phyloP scores from a whole-genome alignment of 2,329 filamentous ascomycete genomes.

The Thielaviopsis populi region DNA sequence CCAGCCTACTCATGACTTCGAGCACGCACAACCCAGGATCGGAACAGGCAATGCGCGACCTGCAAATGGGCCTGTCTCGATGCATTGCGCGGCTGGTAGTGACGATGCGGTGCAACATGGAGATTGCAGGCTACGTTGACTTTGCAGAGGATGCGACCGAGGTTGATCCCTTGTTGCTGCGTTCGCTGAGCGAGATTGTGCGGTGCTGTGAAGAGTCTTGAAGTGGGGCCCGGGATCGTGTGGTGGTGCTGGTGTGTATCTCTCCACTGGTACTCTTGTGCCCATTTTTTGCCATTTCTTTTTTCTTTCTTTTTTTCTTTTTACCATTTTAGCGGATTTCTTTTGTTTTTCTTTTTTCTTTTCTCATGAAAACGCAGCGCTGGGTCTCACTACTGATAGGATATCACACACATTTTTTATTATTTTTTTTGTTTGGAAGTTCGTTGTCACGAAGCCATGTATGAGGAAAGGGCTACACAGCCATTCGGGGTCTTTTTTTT shows the following conservation, averaged over 20 bases:
- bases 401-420: not conserved
- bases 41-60: slow-evolving; percentile 28
- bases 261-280: not conserved
- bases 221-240: not conserved
- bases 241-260: not conserved
- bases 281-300: not conserved
- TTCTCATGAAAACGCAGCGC: slow-evolving; percentile 1
- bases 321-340: not conserved
- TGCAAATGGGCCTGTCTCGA: slow-evolving; percentile 35
- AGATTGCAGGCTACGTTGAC: not conserved
- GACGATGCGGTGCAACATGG: slow-evolving; percentile 27
- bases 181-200: slow-evolving; percentile 16
- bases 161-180: slow-evolving; percentile 13
- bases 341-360: slow-evolving; percentile 1
- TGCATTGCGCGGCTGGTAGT: slow-evolving; percentile 38
- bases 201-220: slow-evolving; percentile 11
- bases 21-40: slow-evolving; percentile 22
- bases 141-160: slow-evolving; percentile 6
- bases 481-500: not conserved
- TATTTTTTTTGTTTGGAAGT: not conserved
- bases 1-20: not conserved
- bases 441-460: not conserved
- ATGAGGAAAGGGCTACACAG: not conserved
- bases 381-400: not conserved
- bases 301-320: slow-evolving; percentile 7